phyloP scores from a whole-genome alignment of 352 stramenopile species.

The Phytophthora podocarpi region DNA sequence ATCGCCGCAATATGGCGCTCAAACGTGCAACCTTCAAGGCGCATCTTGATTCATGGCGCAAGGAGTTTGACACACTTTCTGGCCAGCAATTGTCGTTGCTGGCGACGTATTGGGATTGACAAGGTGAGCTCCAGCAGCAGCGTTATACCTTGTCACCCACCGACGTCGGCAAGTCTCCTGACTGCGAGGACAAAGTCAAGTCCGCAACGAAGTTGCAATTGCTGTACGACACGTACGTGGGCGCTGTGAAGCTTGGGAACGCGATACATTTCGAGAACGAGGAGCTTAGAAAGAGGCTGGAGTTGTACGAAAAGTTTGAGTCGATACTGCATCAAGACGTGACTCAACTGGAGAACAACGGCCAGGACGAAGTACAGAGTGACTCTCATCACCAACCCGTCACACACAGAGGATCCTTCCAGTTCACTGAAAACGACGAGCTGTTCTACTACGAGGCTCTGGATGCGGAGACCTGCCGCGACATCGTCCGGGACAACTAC shows the following conservation, averaged over 20 bases:
- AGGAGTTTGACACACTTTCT: conserved; percentile 6
- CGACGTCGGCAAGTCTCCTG: neutral
- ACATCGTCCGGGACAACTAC: conserved; percentile 14
- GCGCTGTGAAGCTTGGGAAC: conserved; percentile 23
- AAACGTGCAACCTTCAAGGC: conserved; percentile 8
- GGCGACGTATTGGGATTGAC: conserved; percentile 1
- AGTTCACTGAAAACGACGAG: conserved; percentile 35
- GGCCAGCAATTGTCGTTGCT: conserved; percentile 4
- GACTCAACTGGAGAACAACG: neutral
- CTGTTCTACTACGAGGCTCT: conserved; percentile 43
- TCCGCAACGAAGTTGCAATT: neutral
- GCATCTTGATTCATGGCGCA: neutral
- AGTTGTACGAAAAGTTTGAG: conserved; percentile 30
- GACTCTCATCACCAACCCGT: no score
- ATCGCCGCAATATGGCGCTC: conserved; percentile 20
- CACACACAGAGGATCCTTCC: neutral
- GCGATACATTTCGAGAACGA: conserved; percentile 21
- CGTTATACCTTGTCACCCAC: neutral
- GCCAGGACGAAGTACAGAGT: no score
- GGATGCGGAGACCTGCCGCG: conserved; percentile 7
- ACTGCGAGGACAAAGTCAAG: neutral
- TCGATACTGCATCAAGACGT: conserved; percentile 23
- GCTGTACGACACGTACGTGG: conserved; percentile 3
- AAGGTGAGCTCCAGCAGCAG: no score
- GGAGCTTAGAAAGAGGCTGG: conserved; percentile 9